Evolutionary conservation across 2,329 filamentous ascomycete species (phyloP).

Genomic region (Fusarium clavum): DNA sequence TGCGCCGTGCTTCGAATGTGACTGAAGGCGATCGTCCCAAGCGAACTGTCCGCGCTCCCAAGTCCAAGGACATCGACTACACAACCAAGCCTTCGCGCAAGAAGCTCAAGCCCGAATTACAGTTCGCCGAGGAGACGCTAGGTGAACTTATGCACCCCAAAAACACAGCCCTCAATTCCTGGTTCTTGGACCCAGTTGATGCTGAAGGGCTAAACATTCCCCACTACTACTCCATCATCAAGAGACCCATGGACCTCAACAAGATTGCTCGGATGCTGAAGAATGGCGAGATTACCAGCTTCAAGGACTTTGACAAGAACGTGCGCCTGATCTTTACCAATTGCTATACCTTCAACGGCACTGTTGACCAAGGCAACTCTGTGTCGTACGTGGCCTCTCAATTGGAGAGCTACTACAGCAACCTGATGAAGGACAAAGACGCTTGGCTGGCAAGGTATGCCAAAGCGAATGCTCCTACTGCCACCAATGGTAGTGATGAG

Average conservation of each 20-base stretch:
- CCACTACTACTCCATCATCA: constrained; percentile 91
- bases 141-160: constrained; percentile 81
- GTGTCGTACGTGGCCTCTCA: constrained; percentile 78
- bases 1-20: constrained; percentile 82
- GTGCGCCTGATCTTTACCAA: constrained; percentile 87
- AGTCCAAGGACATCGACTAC: constrained; percentile 92
- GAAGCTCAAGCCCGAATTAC: constrained; percentile 88
- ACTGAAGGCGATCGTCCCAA: constrained; percentile 85
- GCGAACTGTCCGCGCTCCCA: constrained; percentile 91
- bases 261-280: constrained; percentile 85
- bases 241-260: constrained; percentile 93
- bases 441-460: constrained; percentile 84
- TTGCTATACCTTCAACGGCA: constrained; percentile 88
- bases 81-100: constrained; percentile 80
- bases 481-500: constrained; percentile 74
- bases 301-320: constrained; percentile 88
- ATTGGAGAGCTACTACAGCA: constrained; percentile 80
- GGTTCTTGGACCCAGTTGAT: constrained; percentile 88
- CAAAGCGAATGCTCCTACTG: constrained; percentile 65
- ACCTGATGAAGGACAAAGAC: constrained; percentile 81
- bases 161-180: constrained; percentile 73
- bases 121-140: constrained; percentile 87
- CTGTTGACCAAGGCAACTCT: constrained; percentile 68
- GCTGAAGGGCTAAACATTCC: constrained; percentile 95
- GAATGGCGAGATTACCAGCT: constrained; percentile 80